A percentile compares a stretch with the other conserved stretches of the same genome.
These are phyloP conservation scores for Zygosaccharomyces bailii DNA, from an alignment of 805 yeast genomes.

Conservation along the genomic window DNA sequence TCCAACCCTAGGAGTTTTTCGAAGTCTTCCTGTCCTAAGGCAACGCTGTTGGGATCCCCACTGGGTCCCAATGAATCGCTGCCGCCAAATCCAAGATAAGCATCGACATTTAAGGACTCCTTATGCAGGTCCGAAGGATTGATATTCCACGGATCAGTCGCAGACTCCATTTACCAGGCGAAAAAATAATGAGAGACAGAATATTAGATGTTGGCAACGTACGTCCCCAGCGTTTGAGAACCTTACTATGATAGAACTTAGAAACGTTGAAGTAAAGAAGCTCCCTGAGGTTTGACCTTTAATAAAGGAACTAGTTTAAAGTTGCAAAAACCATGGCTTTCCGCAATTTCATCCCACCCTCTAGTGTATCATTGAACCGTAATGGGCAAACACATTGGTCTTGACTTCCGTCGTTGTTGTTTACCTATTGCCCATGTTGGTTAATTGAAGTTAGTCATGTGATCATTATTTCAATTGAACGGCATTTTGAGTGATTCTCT, in stretches of 20 bases:
- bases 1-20: slow-evolving; percentile 44
- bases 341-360: slow-evolving; percentile 3
- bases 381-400: slow-evolving; percentile 8
- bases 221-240: not conserved
- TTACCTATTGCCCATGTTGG: slow-evolving; percentile 8
- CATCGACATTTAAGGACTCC: slow-evolving; percentile 1
- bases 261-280: not conserved
- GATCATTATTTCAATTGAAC: not conserved
- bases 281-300: not conserved
- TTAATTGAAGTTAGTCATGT: slow-evolving; percentile 2
- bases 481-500: slow-evolving; percentile 5
- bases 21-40: slow-evolving; percentile 43
- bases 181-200: slow-evolving; percentile 1
- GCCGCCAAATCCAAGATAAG: slow-evolving; percentile 5
- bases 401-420: slow-evolving; percentile 4
- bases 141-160: slow-evolving; percentile 21
- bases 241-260: not conserved
- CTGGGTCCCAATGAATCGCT: not conserved
- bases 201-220: not conserved
- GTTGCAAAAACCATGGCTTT: not conserved
- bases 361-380: slow-evolving; percentile 3
- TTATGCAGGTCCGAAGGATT: slow-evolving; percentile 18
- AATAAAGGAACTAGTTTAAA: slow-evolving; percentile 1
- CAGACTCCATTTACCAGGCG: slow-evolving; percentile 11
- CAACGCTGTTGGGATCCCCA: slow-evolving; percentile 37